phyloP scores from a whole-genome alignment of 176 grass and related monocot genomes.

The Oryza meridionalis region DNA sequence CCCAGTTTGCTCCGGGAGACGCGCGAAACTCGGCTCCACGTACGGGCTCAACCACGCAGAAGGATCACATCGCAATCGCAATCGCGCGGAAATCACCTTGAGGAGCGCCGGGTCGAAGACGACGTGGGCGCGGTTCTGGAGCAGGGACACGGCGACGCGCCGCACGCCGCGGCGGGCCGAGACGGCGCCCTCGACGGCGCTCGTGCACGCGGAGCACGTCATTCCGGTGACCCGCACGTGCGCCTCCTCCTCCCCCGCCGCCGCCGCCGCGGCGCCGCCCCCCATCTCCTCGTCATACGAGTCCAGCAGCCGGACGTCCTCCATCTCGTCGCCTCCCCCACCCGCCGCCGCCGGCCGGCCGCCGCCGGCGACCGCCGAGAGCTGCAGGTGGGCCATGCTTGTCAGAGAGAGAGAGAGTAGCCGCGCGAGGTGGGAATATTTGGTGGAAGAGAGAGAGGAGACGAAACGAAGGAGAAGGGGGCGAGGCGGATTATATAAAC shows the following conservation, averaged over 20 bases:
- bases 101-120: conserved; percentile 73
- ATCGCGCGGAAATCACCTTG: conserved; percentile 54
- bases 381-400: conserved; percentile 64
- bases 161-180: conserved; percentile 62
- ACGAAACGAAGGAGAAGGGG: conserved; percentile 1
- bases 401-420: neutral
- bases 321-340: conserved; percentile 54
- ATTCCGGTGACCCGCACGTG: conserved; percentile 84
- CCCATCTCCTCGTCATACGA: conserved; percentile 84
- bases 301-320: conserved; percentile 84
- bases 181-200: conserved; percentile 78
- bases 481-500: conserved; percentile 31
- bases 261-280: neutral
- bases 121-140: conserved; percentile 92
- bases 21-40: neutral
- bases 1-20: neutral
- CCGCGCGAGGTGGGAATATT: conserved; percentile 20
- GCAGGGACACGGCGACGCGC: conserved; percentile 79
- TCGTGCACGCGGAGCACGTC: conserved; percentile 97
- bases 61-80: conserved; percentile 15
- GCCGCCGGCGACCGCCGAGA: conserved; percentile 48
- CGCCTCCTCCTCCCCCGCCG: conserved; percentile 49
- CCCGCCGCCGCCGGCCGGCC: conserved; percentile 27
- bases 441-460: conserved; percentile 10
- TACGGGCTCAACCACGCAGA: neutral